Evolutionary conservation across 768 basidiomycete species (phyloP), one percentile per base, ranked within the genome.

Genomic region (Sarcodon sp.): DNA sequence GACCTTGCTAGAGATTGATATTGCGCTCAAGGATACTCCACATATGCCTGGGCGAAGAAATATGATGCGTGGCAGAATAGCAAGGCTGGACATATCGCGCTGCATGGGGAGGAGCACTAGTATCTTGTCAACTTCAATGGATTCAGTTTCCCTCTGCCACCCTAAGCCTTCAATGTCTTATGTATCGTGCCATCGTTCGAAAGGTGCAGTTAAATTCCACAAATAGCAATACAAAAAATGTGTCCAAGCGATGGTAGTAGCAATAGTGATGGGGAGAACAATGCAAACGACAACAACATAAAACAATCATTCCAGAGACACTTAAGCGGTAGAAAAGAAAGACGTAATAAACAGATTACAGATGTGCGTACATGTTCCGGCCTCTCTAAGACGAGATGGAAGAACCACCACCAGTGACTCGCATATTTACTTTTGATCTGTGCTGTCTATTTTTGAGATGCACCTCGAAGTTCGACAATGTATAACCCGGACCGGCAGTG

Each of bases 391-490:
- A 55, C 50, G 51, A 41, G 35, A 53, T 53, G 33, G 48, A 33
- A 15, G 52, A 46, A 11, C n/a, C 39, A 11, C n/a, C 39, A 10
- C 50, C 53, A 13, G 50, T 48, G 36, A 69, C 27, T 39, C 87
- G 80, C 18, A 75, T 73, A 55, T 76, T 79, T 33, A 90, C 87
- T 46, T 79, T 76, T 53, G 75, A 71, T 35, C 87, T 79, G 64
- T 91, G 88, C 59, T 77, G 74, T 45, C 86, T 76, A 57, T 91
- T 90, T 69, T 79, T 83, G 47, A 99, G 67, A 67, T 99, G 94
- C 9, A 96, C 85, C 59, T 91, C 87, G 55, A 91, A 98, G 61
- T 97, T 96, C 21, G 75, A 70, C 44, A 97, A 64, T 9, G 87
- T 87, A 64, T 93, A 83, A 7, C 75, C 83, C 9, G 88, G 88